Conservation (phyloP, 2,329 filamentous ascomycete genomes). For the Laburnicola sp. region DNA sequence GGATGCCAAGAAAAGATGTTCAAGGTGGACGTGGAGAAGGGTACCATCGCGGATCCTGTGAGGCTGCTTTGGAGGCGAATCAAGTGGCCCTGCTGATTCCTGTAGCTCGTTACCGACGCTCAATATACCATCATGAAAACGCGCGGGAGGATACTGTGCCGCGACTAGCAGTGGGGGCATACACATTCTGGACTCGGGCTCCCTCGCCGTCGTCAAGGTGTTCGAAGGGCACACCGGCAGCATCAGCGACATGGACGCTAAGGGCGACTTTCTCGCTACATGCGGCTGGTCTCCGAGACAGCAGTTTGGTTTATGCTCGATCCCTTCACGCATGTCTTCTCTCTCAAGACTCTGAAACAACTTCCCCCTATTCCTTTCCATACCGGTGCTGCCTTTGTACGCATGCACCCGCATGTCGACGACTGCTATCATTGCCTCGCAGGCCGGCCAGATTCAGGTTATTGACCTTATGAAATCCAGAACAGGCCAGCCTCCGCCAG, state of each 20-base stretch:
- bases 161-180: constrained; percentile 82
- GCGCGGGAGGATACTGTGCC: constrained; percentile 80
- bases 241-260: constrained; percentile 96
- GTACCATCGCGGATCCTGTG: constrained; percentile 48
- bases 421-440: constrained; percentile 90
- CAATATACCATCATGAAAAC: constrained; percentile 92
- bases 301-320: constrained; percentile 79
- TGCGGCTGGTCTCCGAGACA: constrained; percentile 90
- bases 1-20: constrained; percentile 88
- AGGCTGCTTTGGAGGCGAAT: constrained; percentile 7
- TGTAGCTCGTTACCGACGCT: constrained; percentile 68
- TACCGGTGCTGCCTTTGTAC: constrained; percentile 87
- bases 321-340: constrained; percentile 92
- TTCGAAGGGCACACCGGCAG: constrained; percentile 89
- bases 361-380: constrained; percentile 91
- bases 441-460: constrained; percentile 90
- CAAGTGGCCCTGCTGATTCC: constrained; percentile 36
- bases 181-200: constrained; percentile 80
- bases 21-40: constrained; percentile 66
- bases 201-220: constrained; percentile 75
- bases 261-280: constrained; percentile 91
- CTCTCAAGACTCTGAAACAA: constrained; percentile 85
- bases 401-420: constrained; percentile 98
- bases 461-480: constrained; percentile 97
- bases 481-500: constrained; percentile 85